Conservation (phyloP, 1,139 yeast genomes). For the Hyphopichia burtonii region DNA sequence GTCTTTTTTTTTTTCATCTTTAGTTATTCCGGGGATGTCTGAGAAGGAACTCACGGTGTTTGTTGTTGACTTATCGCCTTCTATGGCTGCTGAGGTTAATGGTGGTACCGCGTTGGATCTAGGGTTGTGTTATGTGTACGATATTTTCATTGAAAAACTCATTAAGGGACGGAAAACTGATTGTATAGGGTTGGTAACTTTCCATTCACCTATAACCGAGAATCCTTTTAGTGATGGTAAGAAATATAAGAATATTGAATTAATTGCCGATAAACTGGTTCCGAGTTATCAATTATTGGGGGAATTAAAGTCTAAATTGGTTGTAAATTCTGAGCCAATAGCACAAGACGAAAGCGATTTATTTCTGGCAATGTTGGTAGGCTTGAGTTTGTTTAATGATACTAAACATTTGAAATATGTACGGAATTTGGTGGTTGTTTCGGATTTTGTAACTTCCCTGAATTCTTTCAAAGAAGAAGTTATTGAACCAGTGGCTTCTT, state of each 20-base stretch:
- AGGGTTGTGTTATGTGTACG: constrained; percentile 41
- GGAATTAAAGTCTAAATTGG: constrained; percentile 9
- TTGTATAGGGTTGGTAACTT: constrained; percentile 45
- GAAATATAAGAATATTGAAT: constrained; percentile 25
- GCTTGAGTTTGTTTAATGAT: constrained; percentile 27
- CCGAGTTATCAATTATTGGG: constrained; percentile 23
- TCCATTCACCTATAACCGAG: constrained; percentile 29
- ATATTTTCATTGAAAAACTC: constrained; percentile 42
- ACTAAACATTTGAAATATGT: constrained; percentile 29
- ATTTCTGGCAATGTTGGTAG: constrained; percentile 27
- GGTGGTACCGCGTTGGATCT: constrained; percentile 24
- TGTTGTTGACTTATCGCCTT: constrained; percentile 50
- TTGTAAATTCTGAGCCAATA: constrained; percentile 6
- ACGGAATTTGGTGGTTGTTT: constrained; percentile 45
- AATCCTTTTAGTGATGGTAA: constrained; percentile 20
- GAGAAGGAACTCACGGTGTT: constrained; percentile 49
- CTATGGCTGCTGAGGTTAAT: constrained; percentile 32
- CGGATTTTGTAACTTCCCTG: constrained; percentile 30
- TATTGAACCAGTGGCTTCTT: not conserved
- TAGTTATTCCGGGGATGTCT: no score
- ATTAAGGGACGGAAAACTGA: constrained; percentile 58
- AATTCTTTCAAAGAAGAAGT: constrained; percentile 11
- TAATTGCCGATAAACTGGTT: constrained; percentile 20
- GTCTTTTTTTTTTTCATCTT: no score
- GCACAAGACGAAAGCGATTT: constrained; percentile 20